Conservation (phyloP, 2,329 filamentous ascomycete genomes). For the Arthrobotrys conoides region DNA sequence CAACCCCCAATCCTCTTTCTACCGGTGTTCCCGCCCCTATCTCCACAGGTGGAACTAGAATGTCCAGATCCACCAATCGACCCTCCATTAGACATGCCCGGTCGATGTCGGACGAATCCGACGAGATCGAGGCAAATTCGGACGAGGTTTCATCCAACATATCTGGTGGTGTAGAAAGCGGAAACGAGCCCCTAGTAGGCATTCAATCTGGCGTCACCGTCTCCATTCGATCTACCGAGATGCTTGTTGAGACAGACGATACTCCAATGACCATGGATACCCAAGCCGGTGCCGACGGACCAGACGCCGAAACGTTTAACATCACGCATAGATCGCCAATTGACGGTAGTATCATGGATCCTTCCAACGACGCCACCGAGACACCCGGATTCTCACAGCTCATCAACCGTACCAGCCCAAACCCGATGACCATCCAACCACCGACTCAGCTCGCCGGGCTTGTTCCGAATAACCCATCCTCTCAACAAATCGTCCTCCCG, state of each 20-base stretch:
- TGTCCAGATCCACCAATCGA: slow-evolving; percentile 73
- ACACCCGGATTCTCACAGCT: slow-evolving; percentile 81
- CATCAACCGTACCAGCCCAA: slow-evolving; percentile 59
- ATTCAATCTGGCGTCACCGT: slow-evolving; percentile 82
- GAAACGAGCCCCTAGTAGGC: slow-evolving; percentile 79
- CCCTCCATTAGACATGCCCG: slow-evolving; percentile 87
- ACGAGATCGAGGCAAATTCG: slow-evolving; percentile 79
- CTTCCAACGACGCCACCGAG: slow-evolving; percentile 77
- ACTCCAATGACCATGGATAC: slow-evolving; percentile 81
- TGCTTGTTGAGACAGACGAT: slow-evolving; percentile 79
- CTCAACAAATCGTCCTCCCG: slow-evolving; percentile 80
- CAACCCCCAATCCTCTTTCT: slow-evolving; percentile 79
- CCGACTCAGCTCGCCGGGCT: slow-evolving; percentile 81
- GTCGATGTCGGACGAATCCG: slow-evolving; percentile 86
- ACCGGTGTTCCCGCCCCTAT: slow-evolving; percentile 67
- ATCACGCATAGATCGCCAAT: slow-evolving; percentile 88
- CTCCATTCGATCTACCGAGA: slow-evolving; percentile 82
- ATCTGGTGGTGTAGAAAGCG: slow-evolving; percentile 81
- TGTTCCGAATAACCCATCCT: slow-evolving; percentile 79
- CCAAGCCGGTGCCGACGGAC: slow-evolving; percentile 84
- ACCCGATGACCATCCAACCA: slow-evolving; percentile 55
- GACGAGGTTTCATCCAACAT: slow-evolving; percentile 87
- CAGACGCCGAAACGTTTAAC: slow-evolving; percentile 91
- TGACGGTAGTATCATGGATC: slow-evolving; percentile 86
- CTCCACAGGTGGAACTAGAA: slow-evolving; percentile 61